Evolutionary conservation across 208 protist genomes (phyloP).

Genomic region (Leptomonas pyrrhocoris): DNA sequence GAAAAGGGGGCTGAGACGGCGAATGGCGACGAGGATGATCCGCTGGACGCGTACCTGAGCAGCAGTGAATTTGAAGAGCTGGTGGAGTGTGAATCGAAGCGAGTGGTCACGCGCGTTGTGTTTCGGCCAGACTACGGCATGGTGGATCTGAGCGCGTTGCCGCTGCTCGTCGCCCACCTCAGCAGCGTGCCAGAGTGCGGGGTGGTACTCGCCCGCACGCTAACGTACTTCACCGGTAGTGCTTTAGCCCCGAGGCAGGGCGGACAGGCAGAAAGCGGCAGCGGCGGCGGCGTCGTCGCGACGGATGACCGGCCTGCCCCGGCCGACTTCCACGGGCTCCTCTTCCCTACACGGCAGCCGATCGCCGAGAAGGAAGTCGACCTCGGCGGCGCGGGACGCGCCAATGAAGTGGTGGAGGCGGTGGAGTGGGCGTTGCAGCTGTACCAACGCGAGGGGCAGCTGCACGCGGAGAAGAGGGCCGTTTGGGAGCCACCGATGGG

Average conservation of each 20-base stretch:
- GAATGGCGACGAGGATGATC: constrained; percentile 27
- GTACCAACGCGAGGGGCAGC: constrained; percentile 36
- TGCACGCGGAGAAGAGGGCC: not conserved
- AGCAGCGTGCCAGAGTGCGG: constrained; percentile 33
- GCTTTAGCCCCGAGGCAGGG: not conserved
- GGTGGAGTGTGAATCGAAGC: constrained; percentile 45
- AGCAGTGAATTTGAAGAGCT: constrained; percentile 39
- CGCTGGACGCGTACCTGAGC: constrained; percentile 45
- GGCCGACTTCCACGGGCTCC: constrained; percentile 3
- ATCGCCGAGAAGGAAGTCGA: constrained; percentile 81
- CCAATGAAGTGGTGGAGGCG: constrained; percentile 68
- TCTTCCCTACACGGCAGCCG: constrained; percentile 16
- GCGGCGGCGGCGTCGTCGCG: not conserved
- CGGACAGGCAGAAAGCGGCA: not conserved
- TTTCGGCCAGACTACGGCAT: constrained; percentile 59
- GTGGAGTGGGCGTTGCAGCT: constrained; percentile 59
- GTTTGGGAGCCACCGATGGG: not conserved
- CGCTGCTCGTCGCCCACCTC: constrained; percentile 55
- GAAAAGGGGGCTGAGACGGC: no score
- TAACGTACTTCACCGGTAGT: constrained; percentile 47
- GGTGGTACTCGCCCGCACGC: constrained; percentile 45
- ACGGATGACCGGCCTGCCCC: constrained; percentile 9
- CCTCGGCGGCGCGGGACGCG: constrained; percentile 49
- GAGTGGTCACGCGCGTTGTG: constrained; percentile 35
- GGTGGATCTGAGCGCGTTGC: constrained; percentile 70